These are phyloP conservation scores for Coelastrella sp. DNA, from an alignment of 139 green algal species.

Conservation along the genomic window DNA sequence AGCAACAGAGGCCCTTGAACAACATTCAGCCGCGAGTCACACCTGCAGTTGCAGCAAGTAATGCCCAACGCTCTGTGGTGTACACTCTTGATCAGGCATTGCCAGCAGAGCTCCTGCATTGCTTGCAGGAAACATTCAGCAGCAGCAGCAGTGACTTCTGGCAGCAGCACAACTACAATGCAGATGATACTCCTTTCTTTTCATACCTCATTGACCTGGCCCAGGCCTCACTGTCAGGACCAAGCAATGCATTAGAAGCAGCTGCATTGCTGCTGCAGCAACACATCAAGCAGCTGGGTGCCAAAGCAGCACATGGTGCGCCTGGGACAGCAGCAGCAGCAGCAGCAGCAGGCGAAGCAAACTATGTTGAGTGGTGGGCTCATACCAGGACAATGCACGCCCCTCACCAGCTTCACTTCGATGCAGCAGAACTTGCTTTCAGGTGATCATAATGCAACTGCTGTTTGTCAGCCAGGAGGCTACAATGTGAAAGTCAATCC, in stretches of 20 bases:
- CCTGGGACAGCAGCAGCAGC: slow-evolving; percentile 3
- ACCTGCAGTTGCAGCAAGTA: background rate
- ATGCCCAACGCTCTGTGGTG: background rate
- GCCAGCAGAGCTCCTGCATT: background rate
- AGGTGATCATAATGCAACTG: too few relatives aligned
- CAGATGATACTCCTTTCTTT: slow-evolving; percentile 52
- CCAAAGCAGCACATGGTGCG: background rate
- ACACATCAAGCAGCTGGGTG: slow-evolving; percentile 8
- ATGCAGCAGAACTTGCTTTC: slow-evolving; percentile 52
- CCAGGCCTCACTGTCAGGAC: background rate
- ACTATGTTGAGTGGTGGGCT: slow-evolving; percentile 61
- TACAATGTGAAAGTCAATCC: too few relatives aligned
- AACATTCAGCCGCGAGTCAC: too few relatives aligned
- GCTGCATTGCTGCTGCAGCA: slow-evolving; percentile 28
- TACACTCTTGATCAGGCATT: background rate
- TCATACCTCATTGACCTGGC: slow-evolving; percentile 48
- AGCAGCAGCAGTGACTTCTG: slow-evolving; percentile 50
- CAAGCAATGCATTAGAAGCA: slow-evolving; percentile 42
- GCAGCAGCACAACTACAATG: slow-evolving; percentile 48
- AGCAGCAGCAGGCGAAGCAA: slow-evolving; percentile 2
- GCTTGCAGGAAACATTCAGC: slow-evolving; percentile 15
- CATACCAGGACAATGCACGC: slow-evolving; percentile 34
- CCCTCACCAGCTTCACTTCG: slow-evolving; percentile 60
- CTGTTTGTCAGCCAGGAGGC: too few relatives aligned
- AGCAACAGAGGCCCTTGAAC: too few relatives aligned